Conservation (phyloP, 352 stramenopile species). For the Globisporangium takayamanum region DNA sequence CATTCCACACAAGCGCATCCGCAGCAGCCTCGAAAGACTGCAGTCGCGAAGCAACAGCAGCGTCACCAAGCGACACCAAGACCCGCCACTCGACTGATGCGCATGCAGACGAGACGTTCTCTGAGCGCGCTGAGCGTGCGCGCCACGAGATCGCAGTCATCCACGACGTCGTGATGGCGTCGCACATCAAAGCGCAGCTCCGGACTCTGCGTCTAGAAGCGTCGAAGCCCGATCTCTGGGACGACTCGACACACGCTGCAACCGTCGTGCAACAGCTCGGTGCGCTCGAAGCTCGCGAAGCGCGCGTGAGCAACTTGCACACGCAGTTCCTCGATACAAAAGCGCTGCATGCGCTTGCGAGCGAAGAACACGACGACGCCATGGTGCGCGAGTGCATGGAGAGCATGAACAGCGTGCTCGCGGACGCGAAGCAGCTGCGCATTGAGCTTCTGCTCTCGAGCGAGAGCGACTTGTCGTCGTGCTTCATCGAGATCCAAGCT, state of each 20-base stretch:
- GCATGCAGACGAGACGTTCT: conserved; percentile 28
- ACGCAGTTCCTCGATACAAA: conserved; percentile 55
- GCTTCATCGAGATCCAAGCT: conserved; percentile 77
- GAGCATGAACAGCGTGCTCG: conserved; percentile 28
- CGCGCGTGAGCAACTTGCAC: conserved; percentile 29
- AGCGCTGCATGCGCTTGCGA: conserved; percentile 47
- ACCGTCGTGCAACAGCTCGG: conserved; percentile 54
- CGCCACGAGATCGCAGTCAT: conserved; percentile 39
- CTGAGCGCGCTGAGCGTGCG: conserved; percentile 24
- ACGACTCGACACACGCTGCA: conserved; percentile 46
- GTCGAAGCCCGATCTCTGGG: conserved; percentile 44
- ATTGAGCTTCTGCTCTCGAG: conserved; percentile 55
- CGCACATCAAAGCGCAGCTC: conserved; percentile 36
- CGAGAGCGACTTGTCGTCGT: conserved; percentile 51
- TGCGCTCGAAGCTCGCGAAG: conserved; percentile 42
- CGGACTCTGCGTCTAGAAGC: conserved; percentile 35
- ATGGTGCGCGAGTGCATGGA: conserved; percentile 44
- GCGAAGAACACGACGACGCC: conserved; percentile 48
- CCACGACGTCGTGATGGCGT: conserved; percentile 34
- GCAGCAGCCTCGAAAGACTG: conserved; percentile 2
- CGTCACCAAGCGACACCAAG: not conserved
- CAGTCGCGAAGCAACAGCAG: not conserved
- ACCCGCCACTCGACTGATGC: conserved; percentile 1
- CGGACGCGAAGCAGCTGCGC: conserved; percentile 44
- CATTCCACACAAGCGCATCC: not conserved